Percentiles rank a stretch among this genome's conserved stretches.
phyloP scores from a whole-genome alignment of 2,329 filamentous ascomycete species.

The Epichloe aotearoae region DNA sequence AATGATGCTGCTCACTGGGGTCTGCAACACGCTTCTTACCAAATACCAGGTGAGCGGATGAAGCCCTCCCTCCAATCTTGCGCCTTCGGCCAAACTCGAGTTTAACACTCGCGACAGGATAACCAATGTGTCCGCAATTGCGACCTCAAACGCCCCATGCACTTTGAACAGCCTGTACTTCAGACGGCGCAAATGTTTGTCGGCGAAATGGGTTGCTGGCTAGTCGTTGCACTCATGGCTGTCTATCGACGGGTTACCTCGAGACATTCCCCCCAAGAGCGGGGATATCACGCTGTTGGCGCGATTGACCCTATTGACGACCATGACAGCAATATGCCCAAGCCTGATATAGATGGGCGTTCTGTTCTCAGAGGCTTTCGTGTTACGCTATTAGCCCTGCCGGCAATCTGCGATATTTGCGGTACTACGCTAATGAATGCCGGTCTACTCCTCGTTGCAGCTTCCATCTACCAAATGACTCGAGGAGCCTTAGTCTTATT shows the following conservation, averaged over 20 bases:
- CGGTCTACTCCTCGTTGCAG: slow-evolving; percentile 82
- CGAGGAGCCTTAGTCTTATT: slow-evolving; percentile 88
- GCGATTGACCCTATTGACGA: slow-evolving; percentile 27
- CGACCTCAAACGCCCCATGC: slow-evolving; percentile 52
- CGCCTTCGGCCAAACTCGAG: not conserved
- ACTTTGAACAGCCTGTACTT: slow-evolving; percentile 89
- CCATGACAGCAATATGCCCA: slow-evolving; percentile 8
- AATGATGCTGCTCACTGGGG: slow-evolving; percentile 94
- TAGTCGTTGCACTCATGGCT: slow-evolving; percentile 62
- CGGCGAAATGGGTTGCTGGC: slow-evolving; percentile 91
- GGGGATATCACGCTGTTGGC: slow-evolving; percentile 54
- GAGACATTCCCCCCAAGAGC: slow-evolving; percentile 27
- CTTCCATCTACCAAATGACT: slow-evolving; percentile 98
- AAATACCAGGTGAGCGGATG: slow-evolving; percentile 67
- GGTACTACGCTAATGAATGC: slow-evolving; percentile 97
- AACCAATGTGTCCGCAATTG: slow-evolving; percentile 95
- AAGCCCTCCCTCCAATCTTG: no score
- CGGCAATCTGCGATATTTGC: slow-evolving; percentile 84
- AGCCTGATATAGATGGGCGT: slow-evolving; percentile 37
- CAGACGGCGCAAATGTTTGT: slow-evolving; percentile 98
- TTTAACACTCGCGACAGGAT: slow-evolving; percentile 42
- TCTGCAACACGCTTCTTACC: slow-evolving; percentile 92
- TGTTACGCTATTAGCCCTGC: slow-evolving; percentile 64
- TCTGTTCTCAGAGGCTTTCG: slow-evolving; percentile 57
- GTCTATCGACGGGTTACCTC: slow-evolving; percentile 47